Conservation (phyloP, 1,284 basidiomycete genomes). For the Blastosporella zonata region DNA sequence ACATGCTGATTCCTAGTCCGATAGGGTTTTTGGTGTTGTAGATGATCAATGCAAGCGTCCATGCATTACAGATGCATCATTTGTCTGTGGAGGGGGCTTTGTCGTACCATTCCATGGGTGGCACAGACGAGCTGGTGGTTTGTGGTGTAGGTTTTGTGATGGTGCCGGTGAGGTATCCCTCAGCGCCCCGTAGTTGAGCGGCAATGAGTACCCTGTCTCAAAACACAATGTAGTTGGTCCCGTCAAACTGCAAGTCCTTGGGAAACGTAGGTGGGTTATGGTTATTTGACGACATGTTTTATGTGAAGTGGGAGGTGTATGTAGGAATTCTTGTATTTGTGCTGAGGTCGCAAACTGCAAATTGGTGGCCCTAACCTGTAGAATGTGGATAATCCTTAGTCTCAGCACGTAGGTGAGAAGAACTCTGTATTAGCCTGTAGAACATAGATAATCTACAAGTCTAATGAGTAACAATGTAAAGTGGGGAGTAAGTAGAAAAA, state of each 20-base stretch:
- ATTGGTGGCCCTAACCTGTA: too few relatives aligned
- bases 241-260: slow-evolving; percentile 18
- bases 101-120: slow-evolving; percentile 3
- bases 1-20: slow-evolving; percentile 15
- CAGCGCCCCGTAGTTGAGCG: slow-evolving; percentile 13
- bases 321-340: background rate
- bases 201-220: slow-evolving; percentile 14
- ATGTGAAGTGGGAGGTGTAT: background rate
- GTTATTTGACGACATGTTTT: background rate
- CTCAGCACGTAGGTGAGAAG: too few relatives aligned
- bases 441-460: too few relatives aligned
- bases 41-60: slow-evolving; percentile 15
- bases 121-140: background rate
- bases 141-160: slow-evolving; percentile 1
- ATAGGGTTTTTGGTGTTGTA: slow-evolving; percentile 21
- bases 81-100: slow-evolving; percentile 15
- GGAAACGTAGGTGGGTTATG: slow-evolving; percentile 11
- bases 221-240: slow-evolving; percentile 19
- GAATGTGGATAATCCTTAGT: too few relatives aligned
- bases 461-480: too few relatives aligned
- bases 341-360: background rate
- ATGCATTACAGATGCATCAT: slow-evolving; percentile 17
- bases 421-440: too few relatives aligned
- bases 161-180: slow-evolving; percentile 19
- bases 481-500: too few relatives aligned